Evolutionary conservation across 2,329 filamentous ascomycete genomes (phyloP).

Genomic region (Hypoxylon rubiginosum): DNA sequence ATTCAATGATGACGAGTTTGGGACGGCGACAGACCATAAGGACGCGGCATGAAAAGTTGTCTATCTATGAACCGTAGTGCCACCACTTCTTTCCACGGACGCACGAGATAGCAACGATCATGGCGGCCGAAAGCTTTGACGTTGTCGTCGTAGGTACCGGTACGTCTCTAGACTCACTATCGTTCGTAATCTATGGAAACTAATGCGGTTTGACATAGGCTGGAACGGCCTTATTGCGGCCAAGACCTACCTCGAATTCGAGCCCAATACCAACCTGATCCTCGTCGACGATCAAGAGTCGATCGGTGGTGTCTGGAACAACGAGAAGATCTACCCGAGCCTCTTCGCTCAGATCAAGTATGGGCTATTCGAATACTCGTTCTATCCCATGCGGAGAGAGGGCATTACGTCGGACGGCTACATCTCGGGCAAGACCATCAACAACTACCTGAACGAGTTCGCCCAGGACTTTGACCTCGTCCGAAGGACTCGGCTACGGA

Average conservation of each 20-base stretch:
- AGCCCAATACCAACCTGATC: constrained; percentile 44
- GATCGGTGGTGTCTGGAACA: constrained; percentile 48
- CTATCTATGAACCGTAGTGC: background rate
- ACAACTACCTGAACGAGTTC: constrained; percentile 49
- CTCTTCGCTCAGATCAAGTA: constrained; percentile 53
- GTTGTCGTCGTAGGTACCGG: constrained; percentile 18
- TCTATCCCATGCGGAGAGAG: constrained; percentile 51
- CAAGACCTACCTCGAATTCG: constrained; percentile 48
- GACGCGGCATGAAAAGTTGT: background rate
- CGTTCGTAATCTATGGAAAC: background rate
- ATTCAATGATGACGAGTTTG: background rate
- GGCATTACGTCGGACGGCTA: constrained; percentile 48
- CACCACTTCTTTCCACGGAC: background rate
- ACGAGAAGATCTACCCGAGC: constrained; percentile 49
- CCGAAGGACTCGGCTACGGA: constrained; percentile 37
- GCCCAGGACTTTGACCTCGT: constrained; percentile 45
- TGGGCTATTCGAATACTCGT: constrained; percentile 54
- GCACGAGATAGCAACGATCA: background rate
- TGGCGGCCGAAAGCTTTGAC: constrained; percentile 11
- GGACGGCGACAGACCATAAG: background rate
- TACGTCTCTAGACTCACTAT: background rate
- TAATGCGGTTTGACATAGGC: constrained; percentile 34
- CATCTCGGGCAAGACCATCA: constrained; percentile 50
- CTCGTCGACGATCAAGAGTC: constrained; percentile 45
- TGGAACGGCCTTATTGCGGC: constrained; percentile 49